A percentile compares a stretch with the other conserved stretches of the same genome.
phyloP scores from a whole-genome alignment of 192 early-diverging fungal species.

The Radiomyces spectabilis region DNA sequence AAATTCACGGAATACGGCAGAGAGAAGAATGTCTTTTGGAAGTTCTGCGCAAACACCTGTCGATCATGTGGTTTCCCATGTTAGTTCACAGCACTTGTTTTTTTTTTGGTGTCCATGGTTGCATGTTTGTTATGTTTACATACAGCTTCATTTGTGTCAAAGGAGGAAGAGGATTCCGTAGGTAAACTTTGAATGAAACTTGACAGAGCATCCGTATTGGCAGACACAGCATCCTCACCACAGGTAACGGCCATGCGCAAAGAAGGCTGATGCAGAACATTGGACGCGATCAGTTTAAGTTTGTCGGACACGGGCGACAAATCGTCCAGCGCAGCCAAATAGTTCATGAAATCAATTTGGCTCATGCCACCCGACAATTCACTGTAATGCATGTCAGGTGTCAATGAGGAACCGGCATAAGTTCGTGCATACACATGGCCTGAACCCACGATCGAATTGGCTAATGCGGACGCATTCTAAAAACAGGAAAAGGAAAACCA shows the following conservation, averaged over 20 bases:
- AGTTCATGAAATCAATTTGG: conserved; percentile 78
- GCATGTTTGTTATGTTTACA: background rate
- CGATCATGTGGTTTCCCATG: conserved; percentile 1
- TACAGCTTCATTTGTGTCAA: too few relatives aligned
- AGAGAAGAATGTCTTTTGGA: conserved; percentile 65
- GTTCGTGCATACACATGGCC: conserved; percentile 80
- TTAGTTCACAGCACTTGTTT: too few relatives aligned
- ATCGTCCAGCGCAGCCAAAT: conserved; percentile 59
- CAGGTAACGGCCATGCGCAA: conserved; percentile 45
- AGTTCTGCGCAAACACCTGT: conserved; percentile 38
- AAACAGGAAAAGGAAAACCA: background rate
- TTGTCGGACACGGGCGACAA: conserved; percentile 52
- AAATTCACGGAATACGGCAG: conserved; percentile 87
- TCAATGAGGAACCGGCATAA: conserved; percentile 55
- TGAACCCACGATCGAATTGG: conserved; percentile 71
- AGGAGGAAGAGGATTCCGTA: too few relatives aligned
- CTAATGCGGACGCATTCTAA: conserved; percentile 62
- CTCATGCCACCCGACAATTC: conserved; percentile 52
- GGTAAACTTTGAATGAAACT: conserved; percentile 35
- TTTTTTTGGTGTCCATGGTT: background rate
- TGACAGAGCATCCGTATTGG: conserved; percentile 34
- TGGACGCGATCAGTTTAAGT: conserved; percentile 40
- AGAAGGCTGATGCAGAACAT: conserved; percentile 38
- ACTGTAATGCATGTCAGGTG: conserved; percentile 40
- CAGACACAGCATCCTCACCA: conserved; percentile 38